Conservation (phyloP, 2,329 filamentous ascomycete species). For the Rasamsonia emersonii region DNA sequence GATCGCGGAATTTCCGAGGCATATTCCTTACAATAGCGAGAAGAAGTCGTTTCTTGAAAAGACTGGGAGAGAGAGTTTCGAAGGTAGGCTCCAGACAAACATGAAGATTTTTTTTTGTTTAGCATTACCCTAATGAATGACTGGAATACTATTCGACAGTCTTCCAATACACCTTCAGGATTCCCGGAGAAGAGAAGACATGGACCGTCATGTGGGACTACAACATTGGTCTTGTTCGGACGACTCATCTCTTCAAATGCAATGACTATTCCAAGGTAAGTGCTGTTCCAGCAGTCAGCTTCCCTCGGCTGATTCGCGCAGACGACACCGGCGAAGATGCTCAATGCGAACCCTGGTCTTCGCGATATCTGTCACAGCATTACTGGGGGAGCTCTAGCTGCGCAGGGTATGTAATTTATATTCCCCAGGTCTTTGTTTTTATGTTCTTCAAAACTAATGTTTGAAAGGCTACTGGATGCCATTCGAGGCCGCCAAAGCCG, state of each 20-base stretch:
- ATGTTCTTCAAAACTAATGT: constrained; percentile 10
- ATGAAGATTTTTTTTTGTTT: not conserved
- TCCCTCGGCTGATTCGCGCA: constrained; percentile 27
- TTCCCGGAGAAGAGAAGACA: constrained; percentile 56
- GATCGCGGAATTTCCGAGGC: constrained; percentile 55
- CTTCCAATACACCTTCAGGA: constrained; percentile 65
- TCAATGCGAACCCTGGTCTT: constrained; percentile 69
- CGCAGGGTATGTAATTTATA: constrained; percentile 58
- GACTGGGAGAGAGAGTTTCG: constrained; percentile 79
- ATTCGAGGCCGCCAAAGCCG: constrained; percentile 71
- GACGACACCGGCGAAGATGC: constrained; percentile 82
- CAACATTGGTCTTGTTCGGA: constrained; percentile 84
- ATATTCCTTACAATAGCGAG: constrained; percentile 89
- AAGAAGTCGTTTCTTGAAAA: constrained; percentile 84
- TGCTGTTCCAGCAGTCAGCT: too few species aligned
- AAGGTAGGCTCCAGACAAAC: constrained; percentile 63
- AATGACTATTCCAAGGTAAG: constrained; percentile 76
- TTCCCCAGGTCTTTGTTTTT: not conserved
- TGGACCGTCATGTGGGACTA: constrained; percentile 96
- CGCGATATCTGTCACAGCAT: constrained; percentile 89
- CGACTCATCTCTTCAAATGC: constrained; percentile 91
- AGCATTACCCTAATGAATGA: not conserved
- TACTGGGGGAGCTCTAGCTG: constrained; percentile 80
- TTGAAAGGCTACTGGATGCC: constrained; percentile 97
- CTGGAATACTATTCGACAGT: constrained; percentile 15